A percentile compares a stretch with the other conserved stretches of the same genome.
phyloP scores from a whole-genome alignment of 192 early-diverging fungal genomes.

The Chytriomyces sp. region DNA sequence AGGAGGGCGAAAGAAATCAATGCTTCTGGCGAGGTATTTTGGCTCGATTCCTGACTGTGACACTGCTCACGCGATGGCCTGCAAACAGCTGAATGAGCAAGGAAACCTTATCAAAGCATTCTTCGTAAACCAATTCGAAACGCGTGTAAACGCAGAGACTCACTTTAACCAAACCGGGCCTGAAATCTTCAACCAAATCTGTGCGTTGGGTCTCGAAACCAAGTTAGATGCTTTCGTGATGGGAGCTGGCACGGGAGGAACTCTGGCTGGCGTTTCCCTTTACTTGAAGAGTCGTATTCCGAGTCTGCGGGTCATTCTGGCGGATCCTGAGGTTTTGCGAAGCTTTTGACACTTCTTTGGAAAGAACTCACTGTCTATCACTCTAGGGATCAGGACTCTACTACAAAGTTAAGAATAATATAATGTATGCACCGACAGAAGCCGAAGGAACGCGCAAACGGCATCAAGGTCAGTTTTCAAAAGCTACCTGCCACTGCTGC shows the following conservation, averaged over 20 bases:
- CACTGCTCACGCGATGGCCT: neutral
- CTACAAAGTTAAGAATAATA: conserved; percentile 86
- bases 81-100: conserved; percentile 16
- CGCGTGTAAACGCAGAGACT: conserved; percentile 71
- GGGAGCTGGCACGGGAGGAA: conserved; percentile 87
- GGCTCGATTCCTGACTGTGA: neutral
- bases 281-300: conserved; percentile 75
- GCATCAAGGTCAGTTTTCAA: conserved; percentile 84
- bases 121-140: conserved; percentile 97
- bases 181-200: conserved; percentile 81
- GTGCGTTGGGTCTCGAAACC: conserved; percentile 40
- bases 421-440: conserved; percentile 88
- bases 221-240: conserved; percentile 85
- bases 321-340: conserved; percentile 67
- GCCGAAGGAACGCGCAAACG: conserved; percentile 85
- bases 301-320: conserved; percentile 68
- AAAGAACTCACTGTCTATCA: neutral
- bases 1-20: conserved; percentile 72
- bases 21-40: conserved; percentile 15
- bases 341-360: neutral
- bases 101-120: conserved; percentile 49
- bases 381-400: conserved; percentile 86
- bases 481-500: neutral
- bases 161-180: conserved; percentile 87
- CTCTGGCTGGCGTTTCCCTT: conserved; percentile 85